Conservation (phyloP, 2,329 filamentous ascomycete species). For the Colletotrichum tanaceti region DNA sequence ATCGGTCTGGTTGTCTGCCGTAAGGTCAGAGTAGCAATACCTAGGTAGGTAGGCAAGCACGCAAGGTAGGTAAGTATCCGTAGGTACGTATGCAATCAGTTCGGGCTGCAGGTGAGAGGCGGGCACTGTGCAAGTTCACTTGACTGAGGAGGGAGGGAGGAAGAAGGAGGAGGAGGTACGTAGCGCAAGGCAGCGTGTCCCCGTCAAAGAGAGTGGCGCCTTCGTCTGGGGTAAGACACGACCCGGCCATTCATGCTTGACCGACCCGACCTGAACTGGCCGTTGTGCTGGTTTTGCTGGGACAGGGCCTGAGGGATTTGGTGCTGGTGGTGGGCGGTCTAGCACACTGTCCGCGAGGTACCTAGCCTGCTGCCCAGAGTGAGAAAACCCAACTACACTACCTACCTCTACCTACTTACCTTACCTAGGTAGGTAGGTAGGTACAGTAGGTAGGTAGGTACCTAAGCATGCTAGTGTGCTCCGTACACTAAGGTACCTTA, state of each 20-base stretch:
- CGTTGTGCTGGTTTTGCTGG: slow-evolving; percentile 5
- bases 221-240: slow-evolving; percentile 36
- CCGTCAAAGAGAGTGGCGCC: slow-evolving; percentile 29
- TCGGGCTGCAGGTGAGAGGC: slow-evolving; percentile 30
- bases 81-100: neutral
- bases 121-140: slow-evolving; percentile 35
- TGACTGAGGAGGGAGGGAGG: slow-evolving; percentile 8
- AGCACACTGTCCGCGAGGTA: neutral
- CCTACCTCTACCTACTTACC: no score
- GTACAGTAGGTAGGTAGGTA: no score
- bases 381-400: no score
- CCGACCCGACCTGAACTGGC: slow-evolving; percentile 25
- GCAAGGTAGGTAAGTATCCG: slow-evolving; percentile 24
- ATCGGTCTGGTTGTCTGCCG: slow-evolving; percentile 25
- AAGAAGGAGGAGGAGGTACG: slow-evolving; percentile 16
- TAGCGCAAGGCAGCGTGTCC: slow-evolving; percentile 8
- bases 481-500: no score
- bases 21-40: slow-evolving; percentile 13
- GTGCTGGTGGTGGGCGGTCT: neutral
- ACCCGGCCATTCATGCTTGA: slow-evolving; percentile 25
- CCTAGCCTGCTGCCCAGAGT: slow-evolving; percentile 9
- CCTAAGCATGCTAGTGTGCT: no score
- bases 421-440: no score
- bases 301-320: slow-evolving; percentile 8
- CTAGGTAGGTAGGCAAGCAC: slow-evolving; percentile 28